phyloP scores from a whole-genome alignment of 768 basidiomycete genomes.

The Mycena vulgaris region DNA sequence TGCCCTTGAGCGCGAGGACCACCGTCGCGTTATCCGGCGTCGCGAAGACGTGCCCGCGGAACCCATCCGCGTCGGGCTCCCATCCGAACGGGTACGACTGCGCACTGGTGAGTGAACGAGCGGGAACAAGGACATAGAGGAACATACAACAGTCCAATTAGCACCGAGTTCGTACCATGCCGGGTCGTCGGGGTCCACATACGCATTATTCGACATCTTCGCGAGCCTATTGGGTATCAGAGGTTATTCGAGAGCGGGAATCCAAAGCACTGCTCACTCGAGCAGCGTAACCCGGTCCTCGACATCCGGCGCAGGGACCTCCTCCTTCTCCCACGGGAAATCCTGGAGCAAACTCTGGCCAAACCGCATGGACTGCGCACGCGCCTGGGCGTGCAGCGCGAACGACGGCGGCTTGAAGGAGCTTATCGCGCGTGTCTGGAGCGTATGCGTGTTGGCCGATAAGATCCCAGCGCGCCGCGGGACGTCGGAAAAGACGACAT shows the following conservation, averaged over 20 bases:
- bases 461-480: slow-evolving; percentile 34
- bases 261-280: slow-evolving; percentile 45
- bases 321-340: slow-evolving; percentile 80
- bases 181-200: slow-evolving; percentile 71
- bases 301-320: slow-evolving; percentile 82
- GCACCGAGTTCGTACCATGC: slow-evolving; percentile 86
- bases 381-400: slow-evolving; percentile 58
- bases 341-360: slow-evolving; percentile 61
- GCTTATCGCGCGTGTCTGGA: slow-evolving; percentile 55
- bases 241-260: neutral
- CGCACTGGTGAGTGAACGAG: neutral
- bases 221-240: slow-evolving; percentile 64
- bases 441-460: slow-evolving; percentile 48
- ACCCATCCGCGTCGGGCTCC: slow-evolving; percentile 89
- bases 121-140: slow-evolving; percentile 1
- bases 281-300: slow-evolving; percentile 82
- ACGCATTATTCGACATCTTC: slow-evolving; percentile 97
- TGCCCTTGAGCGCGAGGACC: slow-evolving; percentile 94
- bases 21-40: slow-evolving; percentile 87
- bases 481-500: slow-evolving; percentile 71
- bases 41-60: slow-evolving; percentile 94
- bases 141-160: slow-evolving; percentile 72
- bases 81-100: slow-evolving; percentile 92
- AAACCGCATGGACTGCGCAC: slow-evolving; percentile 60
- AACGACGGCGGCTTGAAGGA: slow-evolving; percentile 66